Evolutionary conservation across 371 early-diverging fungal species (phyloP), one percentile per base, ranked within the genome.

Genomic region (Actinomortierella wolfii): DNA sequence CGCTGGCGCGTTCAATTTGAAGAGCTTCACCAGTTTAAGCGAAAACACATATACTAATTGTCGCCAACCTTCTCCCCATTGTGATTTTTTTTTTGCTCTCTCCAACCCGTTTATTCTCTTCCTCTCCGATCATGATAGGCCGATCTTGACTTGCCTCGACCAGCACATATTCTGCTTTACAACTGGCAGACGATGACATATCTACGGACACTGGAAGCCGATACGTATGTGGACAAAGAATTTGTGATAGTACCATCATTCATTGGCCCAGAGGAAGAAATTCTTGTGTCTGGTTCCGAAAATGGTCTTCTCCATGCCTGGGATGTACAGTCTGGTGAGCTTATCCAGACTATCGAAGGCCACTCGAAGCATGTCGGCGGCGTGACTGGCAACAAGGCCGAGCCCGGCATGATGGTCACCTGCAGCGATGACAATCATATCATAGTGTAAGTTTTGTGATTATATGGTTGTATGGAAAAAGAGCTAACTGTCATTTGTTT

Each of bases 341-440:
- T 61, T 29, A 64, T 70, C 21, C 15, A 23, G 51, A 46, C 54
- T 1, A 24, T 61, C 40, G 61, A 64, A 18, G 70, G 64, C 43
- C 70, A 70, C 26, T 64, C 64, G 7, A 56, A 64, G 44, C 70
- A 64, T 41, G 57, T 46, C 14, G 70, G 70, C 0, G 64, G 54
- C 39, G 17, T 29, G n/a, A 28, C 49, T 28, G 25, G 51, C 25
- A 57, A 64, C 48, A 54, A 51, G 6, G 44, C 55, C 0, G 20
- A 51, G 6, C 59, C 70, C 0, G 70, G 70, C 0, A 49, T 70
- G 41, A 61, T 70, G 65, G 70, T 65, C 1, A 54, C 65, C 11
- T 64, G 65, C 24, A 60, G 64, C 34, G 70, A 70, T 40, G 70
- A 70, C 28, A 64, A 58, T 17, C 64, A 64, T 34, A 61, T 70